Base-by-base conservation (phyloP, 2,329 filamentous ascomycete genomes). In the Penicillium oxalicum region DNA sequence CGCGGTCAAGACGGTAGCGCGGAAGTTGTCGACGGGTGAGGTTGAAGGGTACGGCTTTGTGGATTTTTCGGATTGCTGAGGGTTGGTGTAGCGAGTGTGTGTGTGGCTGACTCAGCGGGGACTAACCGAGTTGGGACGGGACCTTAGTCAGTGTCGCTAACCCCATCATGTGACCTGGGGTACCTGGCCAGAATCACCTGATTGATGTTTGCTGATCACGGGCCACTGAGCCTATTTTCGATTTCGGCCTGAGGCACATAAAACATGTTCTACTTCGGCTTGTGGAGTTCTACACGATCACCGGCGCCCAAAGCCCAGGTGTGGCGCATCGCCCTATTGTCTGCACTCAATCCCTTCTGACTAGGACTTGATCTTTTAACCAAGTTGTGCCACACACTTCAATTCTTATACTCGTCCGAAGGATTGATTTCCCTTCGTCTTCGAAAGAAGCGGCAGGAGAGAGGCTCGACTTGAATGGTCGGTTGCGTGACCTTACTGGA, bases 1-100 rank as follows among this genome's bases (percentile, higher is more conserved):
- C 70, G 68, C 67, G 66, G 70, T 72, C 70, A 74, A 74, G 71
- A 73, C 69, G 71, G 62, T 68, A 66, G 66, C 65, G 67, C 65
- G 63, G 61, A 58, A 65, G 48, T 69, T 70, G 68, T 71, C 68
- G 69, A 70, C 63, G 59, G 61, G 57, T 65, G 63, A 61, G 60
- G 62, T 69, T 66, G 64, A 61, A 63, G 64, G 58, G 60, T 62
- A 59, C 53, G 57, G 61, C 60, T 59, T 55, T 59, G 65, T 69
- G 62, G 67, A 68, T 68, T 70, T 68, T 64, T 56, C 59, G 57
- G 63, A 64, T 61, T 57, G 61, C 56, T 49, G 56, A 57, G 50
- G 51, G 57, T 61, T 64, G 63, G 61, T 63, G 66, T 69, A 70
- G 68, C 67, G 66, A 70, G 62, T 67, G 60, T 70, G 69, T 70